Conservation (phyloP, 305 asterid genomes). For the Fraxinus velutina region DNA sequence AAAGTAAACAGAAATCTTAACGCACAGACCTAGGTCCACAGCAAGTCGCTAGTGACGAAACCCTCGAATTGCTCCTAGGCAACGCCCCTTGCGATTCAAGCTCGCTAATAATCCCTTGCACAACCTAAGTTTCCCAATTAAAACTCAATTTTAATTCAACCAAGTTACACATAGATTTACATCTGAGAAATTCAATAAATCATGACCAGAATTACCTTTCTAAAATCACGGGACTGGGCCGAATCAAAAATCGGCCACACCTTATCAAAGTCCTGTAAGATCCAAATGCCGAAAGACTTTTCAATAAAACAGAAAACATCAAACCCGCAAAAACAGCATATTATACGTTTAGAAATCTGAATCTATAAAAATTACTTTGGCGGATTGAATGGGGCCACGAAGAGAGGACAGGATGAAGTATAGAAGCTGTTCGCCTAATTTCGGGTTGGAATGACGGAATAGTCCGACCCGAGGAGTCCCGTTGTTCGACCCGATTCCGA, state of each 20-base stretch:
- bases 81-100: constrained; percentile 98
- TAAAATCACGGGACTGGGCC: constrained; percentile 96
- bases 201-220: constrained; percentile 55
- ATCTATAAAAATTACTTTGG: constrained; percentile 46
- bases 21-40: constrained; percentile 89
- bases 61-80: constrained; percentile 98
- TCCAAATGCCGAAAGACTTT: constrained; percentile 20
- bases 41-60: constrained; percentile 97
- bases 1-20: constrained; percentile 9
- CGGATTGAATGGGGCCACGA: constrained; percentile 93
- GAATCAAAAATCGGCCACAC: constrained; percentile 99
- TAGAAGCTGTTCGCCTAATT: constrained; percentile 95
- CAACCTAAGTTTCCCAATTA: constrained; percentile 53
- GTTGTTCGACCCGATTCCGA: constrained; percentile 82
- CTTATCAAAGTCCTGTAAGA: constrained; percentile 85
- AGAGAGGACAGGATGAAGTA: constrained; percentile 89
- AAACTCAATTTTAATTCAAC: constrained; percentile 9
- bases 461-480: constrained; percentile 83
- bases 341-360: not conserved
- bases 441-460: constrained; percentile 97
- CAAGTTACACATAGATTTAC: not conserved
- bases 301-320: constrained; percentile 4
- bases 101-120: constrained; percentile 95
- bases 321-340: not conserved
- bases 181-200: constrained; percentile 18